Percentiles rank a stretch among this genome's conserved stretches.
phyloP scores from a whole-genome alignment of 495 filamentous ascomycete genomes.

The Lasiosphaeriaceae sp. region DNA sequence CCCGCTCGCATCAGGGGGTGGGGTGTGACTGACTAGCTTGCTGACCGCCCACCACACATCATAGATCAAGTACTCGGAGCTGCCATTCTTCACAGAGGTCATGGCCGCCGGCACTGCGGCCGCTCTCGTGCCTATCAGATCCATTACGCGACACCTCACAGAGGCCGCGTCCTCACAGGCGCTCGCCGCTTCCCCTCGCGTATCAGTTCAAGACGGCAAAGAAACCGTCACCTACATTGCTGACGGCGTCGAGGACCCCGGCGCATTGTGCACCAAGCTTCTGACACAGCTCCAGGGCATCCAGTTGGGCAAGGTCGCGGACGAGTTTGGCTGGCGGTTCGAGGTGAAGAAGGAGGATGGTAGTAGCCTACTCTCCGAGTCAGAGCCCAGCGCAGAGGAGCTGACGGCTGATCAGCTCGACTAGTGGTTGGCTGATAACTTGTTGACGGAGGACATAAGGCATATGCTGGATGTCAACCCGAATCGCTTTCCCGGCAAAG shows the following conservation, averaged over 20 bases:
- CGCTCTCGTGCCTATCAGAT: conserved; percentile 83
- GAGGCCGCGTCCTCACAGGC: conserved; percentile 37
- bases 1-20: background rate
- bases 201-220: conserved; percentile 30
- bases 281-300: conserved; percentile 77
- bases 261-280: conserved; percentile 64
- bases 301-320: conserved; percentile 72
- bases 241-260: conserved; percentile 60
- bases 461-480: too few relatives aligned
- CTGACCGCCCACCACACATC: conserved; percentile 11
- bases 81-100: conserved; percentile 73
- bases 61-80: conserved; percentile 77
- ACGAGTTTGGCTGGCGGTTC: conserved; percentile 70
- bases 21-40: background rate
- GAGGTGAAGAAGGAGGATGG: conserved; percentile 49
- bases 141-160: conserved; percentile 63
- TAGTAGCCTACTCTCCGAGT: conserved; percentile 30
- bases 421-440: too few relatives aligned
- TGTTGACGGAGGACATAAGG: too few relatives aligned
- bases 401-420: conserved; percentile 40
- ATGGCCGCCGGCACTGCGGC: conserved; percentile 92
- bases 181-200: conserved; percentile 28
- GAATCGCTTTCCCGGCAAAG: too few relatives aligned
- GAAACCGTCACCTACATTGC: conserved; percentile 66
- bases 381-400: conserved; percentile 8